These are phyloP conservation scores for Funneliformis geosporum DNA, from an alignment of 192 early-diverging fungal genomes.

Conservation along the genomic window DNA sequence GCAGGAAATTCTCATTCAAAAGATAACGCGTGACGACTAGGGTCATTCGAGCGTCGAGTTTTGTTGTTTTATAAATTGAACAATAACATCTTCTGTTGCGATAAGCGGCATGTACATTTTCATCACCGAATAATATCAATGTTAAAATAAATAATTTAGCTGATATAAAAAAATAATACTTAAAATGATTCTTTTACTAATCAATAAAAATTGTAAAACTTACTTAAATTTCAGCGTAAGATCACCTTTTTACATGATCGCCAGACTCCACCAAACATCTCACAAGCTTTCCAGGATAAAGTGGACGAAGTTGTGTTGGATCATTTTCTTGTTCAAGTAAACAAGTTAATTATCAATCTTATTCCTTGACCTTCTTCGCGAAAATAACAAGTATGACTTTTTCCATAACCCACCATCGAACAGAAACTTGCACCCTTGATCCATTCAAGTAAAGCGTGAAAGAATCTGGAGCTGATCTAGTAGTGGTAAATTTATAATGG, in stretches of 20 bases:
- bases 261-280: constrained; percentile 92
- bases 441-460: constrained; percentile 83
- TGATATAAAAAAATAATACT: too few species aligned
- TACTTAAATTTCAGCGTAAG: constrained; percentile 97
- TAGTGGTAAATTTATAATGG: constrained; percentile 87
- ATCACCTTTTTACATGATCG: constrained; percentile 83
- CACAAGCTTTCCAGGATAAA: constrained; percentile 96
- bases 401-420: constrained; percentile 91
- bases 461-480: constrained; percentile 77
- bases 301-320: constrained; percentile 93
- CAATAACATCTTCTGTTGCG: constrained; percentile 87
- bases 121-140: constrained; percentile 77
- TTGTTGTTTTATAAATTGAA: constrained; percentile 86
- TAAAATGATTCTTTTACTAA: not conserved
- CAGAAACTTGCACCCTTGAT: constrained; percentile 76
- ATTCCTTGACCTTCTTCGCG: constrained; percentile 88
- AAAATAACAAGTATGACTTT: constrained; percentile 90
- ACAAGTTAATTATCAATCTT: constrained; percentile 85
- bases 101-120: constrained; percentile 99
- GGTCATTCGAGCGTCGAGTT: constrained; percentile 88
- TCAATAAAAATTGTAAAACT: not conserved
- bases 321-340: constrained; percentile 96
- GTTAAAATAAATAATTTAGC: not conserved
- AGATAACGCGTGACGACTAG: constrained; percentile 82
- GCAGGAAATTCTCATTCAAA: constrained; percentile 74